Conservation (phyloP, 78 protist genomes). For the Dictyostelium citrinum region DNA sequence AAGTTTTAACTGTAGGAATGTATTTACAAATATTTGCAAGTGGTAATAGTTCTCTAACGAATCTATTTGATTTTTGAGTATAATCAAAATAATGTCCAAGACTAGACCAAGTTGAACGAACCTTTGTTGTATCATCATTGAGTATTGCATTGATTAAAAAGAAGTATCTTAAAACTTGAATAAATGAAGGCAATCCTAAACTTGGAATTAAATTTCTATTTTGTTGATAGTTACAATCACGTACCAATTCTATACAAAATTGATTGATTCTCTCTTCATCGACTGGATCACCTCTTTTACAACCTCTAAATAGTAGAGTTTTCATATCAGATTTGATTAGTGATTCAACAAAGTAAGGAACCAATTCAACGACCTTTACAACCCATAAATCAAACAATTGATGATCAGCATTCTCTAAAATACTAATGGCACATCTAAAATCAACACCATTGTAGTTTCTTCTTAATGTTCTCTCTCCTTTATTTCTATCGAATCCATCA, state of each 20-base stretch:
- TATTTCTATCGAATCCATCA: too few relatives aligned
- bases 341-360: not conserved
- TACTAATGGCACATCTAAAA: too few relatives aligned
- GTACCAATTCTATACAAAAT: not conserved
- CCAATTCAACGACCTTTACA: too few relatives aligned
- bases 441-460: too few relatives aligned
- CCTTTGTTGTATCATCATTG: not conserved
- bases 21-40: not conserved
- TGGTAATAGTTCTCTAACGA: not conserved
- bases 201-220: not conserved
- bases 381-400: not conserved
- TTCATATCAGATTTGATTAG: not conserved
- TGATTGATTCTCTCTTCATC: not conserved
- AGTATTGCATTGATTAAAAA: not conserved
- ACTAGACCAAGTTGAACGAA: not conserved
- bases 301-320: not conserved
- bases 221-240: not conserved
- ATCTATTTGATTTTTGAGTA: not conserved
- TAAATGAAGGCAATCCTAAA: not conserved
- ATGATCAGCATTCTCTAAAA: not conserved
- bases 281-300: not conserved
- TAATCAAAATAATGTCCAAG: not conserved
- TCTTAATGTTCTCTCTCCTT: too few relatives aligned
- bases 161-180: not conserved
- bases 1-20: not conserved